phyloP scores from a whole-genome alignment of 208 protist genomes.

The Zelonia costaricensis region DNA sequence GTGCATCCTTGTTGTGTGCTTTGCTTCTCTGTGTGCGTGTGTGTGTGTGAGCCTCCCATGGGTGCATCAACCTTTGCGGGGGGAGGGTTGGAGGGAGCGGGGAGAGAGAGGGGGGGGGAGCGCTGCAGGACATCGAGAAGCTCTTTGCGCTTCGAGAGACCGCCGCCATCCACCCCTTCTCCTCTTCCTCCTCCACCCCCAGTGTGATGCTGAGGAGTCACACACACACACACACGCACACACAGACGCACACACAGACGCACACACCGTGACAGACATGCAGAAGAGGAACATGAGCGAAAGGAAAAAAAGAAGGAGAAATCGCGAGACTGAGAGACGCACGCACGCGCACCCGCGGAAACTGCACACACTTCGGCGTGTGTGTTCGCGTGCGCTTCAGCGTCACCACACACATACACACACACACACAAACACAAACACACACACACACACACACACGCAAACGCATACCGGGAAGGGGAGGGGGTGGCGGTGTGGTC shows the following conservation, averaged over 20 bases:
- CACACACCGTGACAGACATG: not conserved
- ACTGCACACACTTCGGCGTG: not conserved
- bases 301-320: not conserved
- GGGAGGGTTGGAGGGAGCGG: too few species aligned
- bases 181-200: too few species aligned
- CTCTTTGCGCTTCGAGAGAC: too few species aligned
- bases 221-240: conserved; percentile 12
- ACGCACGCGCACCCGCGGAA: not conserved
- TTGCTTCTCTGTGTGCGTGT: not conserved
- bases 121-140: too few species aligned
- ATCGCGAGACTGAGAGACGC: not conserved
- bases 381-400: not conserved
- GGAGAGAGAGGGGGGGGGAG: too few species aligned
- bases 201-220: not conserved
- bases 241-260: conserved; percentile 3
- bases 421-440: not conserved
- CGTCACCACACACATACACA: not conserved
- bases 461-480: not conserved
- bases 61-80: too few species aligned
- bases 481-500: too few species aligned
- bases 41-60: too few species aligned
- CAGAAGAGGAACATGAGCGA: conserved; percentile 2
- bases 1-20: not conserved
- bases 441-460: not conserved
- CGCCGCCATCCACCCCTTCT: too few species aligned